Evolutionary conservation across 805 yeast species (phyloP).

Genomic region (Danielozyma ontarioensis): DNA sequence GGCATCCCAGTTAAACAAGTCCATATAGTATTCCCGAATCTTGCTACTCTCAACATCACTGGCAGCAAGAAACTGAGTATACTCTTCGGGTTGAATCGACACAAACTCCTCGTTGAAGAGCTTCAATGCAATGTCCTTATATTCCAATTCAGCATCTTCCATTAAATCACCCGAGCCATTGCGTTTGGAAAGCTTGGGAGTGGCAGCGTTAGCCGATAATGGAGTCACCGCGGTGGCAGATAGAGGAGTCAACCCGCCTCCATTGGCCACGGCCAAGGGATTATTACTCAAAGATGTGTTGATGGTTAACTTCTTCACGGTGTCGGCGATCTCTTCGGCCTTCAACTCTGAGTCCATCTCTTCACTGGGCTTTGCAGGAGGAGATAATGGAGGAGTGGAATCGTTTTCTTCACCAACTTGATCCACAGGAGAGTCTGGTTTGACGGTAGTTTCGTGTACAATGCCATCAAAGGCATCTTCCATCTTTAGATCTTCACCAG

Average conservation of each 20-base stretch:
- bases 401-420: constrained; percentile 1
- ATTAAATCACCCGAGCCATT: not conserved
- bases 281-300: not conserved
- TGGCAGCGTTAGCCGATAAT: not conserved
- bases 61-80: constrained; percentile 37
- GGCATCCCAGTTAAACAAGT: constrained; percentile 41
- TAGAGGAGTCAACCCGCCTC: not conserved
- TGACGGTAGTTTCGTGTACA: no score
- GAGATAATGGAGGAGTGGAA: constrained; percentile 4
- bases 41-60: constrained; percentile 40
- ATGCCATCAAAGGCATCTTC: not conserved
- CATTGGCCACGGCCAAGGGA: not conserved
- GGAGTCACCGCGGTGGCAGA: not conserved
- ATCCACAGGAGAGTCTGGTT: not conserved
- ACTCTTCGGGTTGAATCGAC: constrained; percentile 40
- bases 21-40: constrained; percentile 42
- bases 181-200: not conserved
- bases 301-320: constrained; percentile 1
- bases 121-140: constrained; percentile 29
- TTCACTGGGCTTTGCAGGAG: constrained; percentile 2
- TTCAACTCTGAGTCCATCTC: not conserved
- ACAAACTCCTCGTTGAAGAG: constrained; percentile 37
- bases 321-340: not conserved
- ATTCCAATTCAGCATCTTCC: constrained; percentile 11
- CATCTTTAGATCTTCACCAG: no score